Evolutionary conservation across 768 basidiomycete species (phyloP).

Genomic region (Exsudoporus frostii): DNA sequence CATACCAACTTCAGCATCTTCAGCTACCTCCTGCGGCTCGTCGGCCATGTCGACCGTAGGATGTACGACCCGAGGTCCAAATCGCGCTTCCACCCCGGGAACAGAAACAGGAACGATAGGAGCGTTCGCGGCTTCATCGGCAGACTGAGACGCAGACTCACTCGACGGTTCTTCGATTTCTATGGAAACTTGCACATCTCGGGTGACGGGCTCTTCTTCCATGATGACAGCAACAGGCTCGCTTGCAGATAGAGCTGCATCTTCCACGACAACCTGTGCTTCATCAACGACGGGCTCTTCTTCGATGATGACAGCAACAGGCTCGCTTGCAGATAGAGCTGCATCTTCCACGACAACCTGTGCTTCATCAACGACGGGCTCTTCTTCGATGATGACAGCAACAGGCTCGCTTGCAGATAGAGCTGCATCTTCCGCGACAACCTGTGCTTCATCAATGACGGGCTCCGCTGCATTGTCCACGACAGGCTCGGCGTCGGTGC

Average conservation of each 20-base stretch:
- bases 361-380: too few relatives aligned
- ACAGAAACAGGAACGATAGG: neutral
- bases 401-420: too few relatives aligned
- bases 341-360: neutral
- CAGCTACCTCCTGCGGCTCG: neutral
- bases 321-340: too few relatives aligned
- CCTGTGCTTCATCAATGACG: neutral
- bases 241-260: neutral
- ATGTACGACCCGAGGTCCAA: neutral
- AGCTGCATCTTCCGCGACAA: neutral
- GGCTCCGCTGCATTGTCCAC: neutral
- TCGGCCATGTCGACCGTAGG: neutral
- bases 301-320: too few relatives aligned
- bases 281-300: too few relatives aligned
- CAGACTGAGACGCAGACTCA: slow-evolving; percentile 9
- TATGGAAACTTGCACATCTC: neutral
- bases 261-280: neutral
- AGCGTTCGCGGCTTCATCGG: neutral
- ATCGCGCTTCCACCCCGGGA: neutral
- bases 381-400: too few relatives aligned
- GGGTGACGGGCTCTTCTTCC: slow-evolving; percentile 1
- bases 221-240: neutral
- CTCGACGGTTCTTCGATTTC: slow-evolving; percentile 1
- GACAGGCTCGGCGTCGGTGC: neutral
- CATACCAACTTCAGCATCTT: neutral